phyloP scores from a whole-genome alignment of 228 moss, liverwort and hornwort genomes.

The Sphagnum fallax region DNA sequence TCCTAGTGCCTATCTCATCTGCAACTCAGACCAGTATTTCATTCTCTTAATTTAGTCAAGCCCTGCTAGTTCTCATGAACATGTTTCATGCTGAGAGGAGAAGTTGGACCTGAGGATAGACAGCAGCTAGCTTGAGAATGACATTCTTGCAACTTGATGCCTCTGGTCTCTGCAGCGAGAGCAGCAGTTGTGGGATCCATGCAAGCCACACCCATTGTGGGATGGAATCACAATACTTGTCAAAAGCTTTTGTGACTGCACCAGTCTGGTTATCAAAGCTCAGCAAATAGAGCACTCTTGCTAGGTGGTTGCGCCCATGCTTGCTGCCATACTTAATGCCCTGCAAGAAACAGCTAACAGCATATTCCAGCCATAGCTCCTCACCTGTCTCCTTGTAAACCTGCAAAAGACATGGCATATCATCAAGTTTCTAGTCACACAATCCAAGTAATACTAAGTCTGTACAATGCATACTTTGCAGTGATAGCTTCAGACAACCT shows the following conservation, averaged over 20 bases:
- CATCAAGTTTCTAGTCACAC: no score
- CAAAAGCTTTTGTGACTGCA: constrained; percentile 92
- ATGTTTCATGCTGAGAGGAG: neutral
- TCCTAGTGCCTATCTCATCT: no score
- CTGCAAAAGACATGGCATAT: constrained; percentile 25
- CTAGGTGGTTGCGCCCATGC: constrained; percentile 95
- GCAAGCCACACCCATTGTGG: constrained; percentile 99
- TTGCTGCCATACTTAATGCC: constrained; percentile 95
- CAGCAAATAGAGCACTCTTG: constrained; percentile 90
- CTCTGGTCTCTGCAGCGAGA: constrained; percentile 93
- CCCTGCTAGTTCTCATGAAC: no score
- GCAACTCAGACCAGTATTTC: no score
- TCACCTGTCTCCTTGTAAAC: constrained; percentile 93
- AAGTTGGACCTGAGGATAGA: constrained; percentile 77
- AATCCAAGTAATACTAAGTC: no score
- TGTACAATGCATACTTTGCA: no score
- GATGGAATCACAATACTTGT: constrained; percentile 88
- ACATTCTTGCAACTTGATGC: constrained; percentile 96
- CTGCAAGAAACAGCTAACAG: constrained; percentile 97
- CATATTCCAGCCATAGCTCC: constrained; percentile 98
- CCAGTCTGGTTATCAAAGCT: constrained; percentile 98
- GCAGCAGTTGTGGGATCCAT: constrained; percentile 96
- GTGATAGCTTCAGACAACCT: no score
- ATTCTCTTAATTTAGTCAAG: no score
- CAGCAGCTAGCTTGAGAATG: constrained; percentile 88